Evolutionary conservation across 768 basidiomycete genomes (phyloP).

Genomic region (Hebeloma cylindrosporum): DNA sequence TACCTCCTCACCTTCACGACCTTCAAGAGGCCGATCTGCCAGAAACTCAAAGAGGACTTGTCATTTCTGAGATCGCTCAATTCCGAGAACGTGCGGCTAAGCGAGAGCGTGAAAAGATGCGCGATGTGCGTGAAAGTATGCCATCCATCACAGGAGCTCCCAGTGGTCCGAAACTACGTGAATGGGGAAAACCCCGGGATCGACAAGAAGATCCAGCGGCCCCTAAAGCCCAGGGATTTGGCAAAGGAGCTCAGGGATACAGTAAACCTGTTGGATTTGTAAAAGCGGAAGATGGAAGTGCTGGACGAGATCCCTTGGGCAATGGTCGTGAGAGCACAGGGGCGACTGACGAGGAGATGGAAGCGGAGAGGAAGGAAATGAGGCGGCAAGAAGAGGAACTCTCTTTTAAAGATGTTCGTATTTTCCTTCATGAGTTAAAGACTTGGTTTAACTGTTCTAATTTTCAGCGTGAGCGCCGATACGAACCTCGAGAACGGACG

Average conservation of each 20-base stretch:
- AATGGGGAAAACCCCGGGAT: constrained; percentile 73
- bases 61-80: constrained; percentile 94
- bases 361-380: constrained; percentile 75
- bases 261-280: constrained; percentile 84
- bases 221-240: constrained; percentile 50
- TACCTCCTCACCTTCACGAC: constrained; percentile 96
- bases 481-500: constrained; percentile 84
- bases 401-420: constrained; percentile 82
- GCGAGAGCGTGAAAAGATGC: constrained; percentile 84
- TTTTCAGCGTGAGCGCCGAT: constrained; percentile 84
- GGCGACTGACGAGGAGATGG: constrained; percentile 88
- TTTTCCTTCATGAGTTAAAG: not conserved
- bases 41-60: constrained; percentile 87
- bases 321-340: constrained; percentile 38
- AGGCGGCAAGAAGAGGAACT: constrained; percentile 78
- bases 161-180: constrained; percentile 74
- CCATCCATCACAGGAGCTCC: constrained; percentile 50
- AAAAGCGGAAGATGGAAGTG: constrained; percentile 51
- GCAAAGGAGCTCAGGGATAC: constrained; percentile 74
- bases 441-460: constrained; percentile 9
- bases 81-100: constrained; percentile 95
- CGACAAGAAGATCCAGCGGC: constrained; percentile 29
- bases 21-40: constrained; percentile 96
- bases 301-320: constrained; percentile 30
- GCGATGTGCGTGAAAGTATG: constrained; percentile 66